These are phyloP conservation scores for Aspergillus amoenus DNA, from an alignment of 2,329 filamentous ascomycete species.

Conservation along the genomic window DNA sequence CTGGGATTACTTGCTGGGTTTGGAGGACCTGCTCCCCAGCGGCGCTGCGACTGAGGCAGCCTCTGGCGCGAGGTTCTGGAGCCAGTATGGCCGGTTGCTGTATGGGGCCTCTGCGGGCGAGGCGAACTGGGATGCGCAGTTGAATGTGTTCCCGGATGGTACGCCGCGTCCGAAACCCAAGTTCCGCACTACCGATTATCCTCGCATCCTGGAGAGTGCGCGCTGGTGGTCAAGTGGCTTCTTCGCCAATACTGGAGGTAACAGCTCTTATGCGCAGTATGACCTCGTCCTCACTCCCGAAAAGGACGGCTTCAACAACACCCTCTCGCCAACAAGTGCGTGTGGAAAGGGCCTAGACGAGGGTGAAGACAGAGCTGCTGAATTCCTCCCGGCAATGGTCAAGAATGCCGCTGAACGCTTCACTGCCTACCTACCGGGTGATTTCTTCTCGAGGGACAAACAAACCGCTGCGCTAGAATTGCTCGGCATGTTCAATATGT, in stretches of 20 bases:
- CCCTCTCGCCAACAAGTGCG: conserved; percentile 36
- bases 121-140: conserved; percentile 47
- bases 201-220: conserved; percentile 54
- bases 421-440: conserved; percentile 47
- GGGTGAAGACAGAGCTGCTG: conserved; percentile 28
- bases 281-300: conserved; percentile 53
- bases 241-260: conserved; percentile 26
- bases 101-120: conserved; percentile 52
- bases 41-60: conserved; percentile 53
- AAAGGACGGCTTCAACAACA: conserved; percentile 51
- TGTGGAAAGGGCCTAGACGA: conserved; percentile 32
- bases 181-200: conserved; percentile 55
- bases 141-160: conserved; percentile 44
- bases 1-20: conserved; percentile 50
- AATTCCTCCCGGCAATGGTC: conserved; percentile 50
- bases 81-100: conserved; percentile 54
- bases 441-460: conserved; percentile 45
- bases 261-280: conserved; percentile 24
- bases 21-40: conserved; percentile 48
- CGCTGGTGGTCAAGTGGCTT: conserved; percentile 36
- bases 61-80: conserved; percentile 54
- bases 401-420: conserved; percentile 47
- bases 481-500: conserved; percentile 54
- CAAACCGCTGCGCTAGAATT: conserved; percentile 44
- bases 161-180: conserved; percentile 51